A percentile compares a stretch with the other conserved stretches of the same genome.
phyloP scores from a whole-genome alignment of 805 yeast genomes.

The Kluyveromyces wickerhamii region DNA sequence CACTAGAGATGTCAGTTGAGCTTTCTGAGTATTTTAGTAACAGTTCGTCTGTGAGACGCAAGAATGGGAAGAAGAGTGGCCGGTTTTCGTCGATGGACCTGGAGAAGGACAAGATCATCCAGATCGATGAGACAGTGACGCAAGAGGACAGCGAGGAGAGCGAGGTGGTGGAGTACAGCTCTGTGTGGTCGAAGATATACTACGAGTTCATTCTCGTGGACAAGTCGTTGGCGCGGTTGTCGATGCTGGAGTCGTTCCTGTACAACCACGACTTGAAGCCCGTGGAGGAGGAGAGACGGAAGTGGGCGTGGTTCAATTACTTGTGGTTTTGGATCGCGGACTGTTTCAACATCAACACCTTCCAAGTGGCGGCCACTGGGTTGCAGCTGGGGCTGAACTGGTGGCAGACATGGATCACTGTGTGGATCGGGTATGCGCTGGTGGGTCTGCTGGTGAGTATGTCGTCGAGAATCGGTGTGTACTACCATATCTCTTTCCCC shows the following conservation, averaged over 20 bases:
- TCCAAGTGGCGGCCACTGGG: constrained; percentile 89
- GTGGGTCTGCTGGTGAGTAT: constrained; percentile 62
- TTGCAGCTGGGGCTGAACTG: constrained; percentile 68
- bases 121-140: background rate
- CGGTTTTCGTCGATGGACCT: background rate
- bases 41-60: background rate
- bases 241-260: constrained; percentile 56
- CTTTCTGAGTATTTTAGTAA: constrained; percentile 4
- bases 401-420: constrained; percentile 90
- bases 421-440: constrained; percentile 74
- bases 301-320: constrained; percentile 82
- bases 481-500: constrained; percentile 80
- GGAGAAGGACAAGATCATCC: constrained; percentile 3
- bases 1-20: constrained; percentile 4
- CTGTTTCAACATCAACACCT: constrained; percentile 81
- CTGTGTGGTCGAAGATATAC: constrained; percentile 19
- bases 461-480: constrained; percentile 73
- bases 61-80: background rate
- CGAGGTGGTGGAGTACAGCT: background rate
- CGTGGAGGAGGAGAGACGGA: constrained; percentile 62
- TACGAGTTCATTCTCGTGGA: constrained; percentile 21
- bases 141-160: background rate
- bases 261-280: constrained; percentile 73
- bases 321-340: constrained; percentile 84
- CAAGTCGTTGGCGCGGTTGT: constrained; percentile 32